A percentile compares a stretch with the other conserved stretches of the same genome.
Conservation (phyloP, 345 rosid genomes). For the Trapa bicornis region DNA sequence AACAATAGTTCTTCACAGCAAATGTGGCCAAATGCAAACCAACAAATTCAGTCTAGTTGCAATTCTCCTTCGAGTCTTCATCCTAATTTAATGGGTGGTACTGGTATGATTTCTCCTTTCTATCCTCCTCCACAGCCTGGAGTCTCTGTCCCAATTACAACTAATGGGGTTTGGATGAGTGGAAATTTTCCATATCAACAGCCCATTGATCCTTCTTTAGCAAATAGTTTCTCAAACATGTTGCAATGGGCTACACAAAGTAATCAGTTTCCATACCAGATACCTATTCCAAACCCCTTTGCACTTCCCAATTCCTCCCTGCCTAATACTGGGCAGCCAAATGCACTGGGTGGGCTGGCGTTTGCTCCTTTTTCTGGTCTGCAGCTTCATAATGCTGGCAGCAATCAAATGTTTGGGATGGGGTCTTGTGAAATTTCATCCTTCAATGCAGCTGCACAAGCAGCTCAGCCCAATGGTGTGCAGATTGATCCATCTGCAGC, state of each 20-base stretch:
- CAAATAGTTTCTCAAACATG: slow-evolving; percentile 31
- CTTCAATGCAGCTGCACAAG: slow-evolving; percentile 6
- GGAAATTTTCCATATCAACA: slow-evolving; percentile 21
- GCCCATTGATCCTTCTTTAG: slow-evolving; percentile 16
- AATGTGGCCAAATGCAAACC: slow-evolving; percentile 14
- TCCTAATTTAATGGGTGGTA: slow-evolving; percentile 21
- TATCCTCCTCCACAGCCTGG: slow-evolving; percentile 23
- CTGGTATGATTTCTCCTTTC: slow-evolving; percentile 22
- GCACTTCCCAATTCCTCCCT: slow-evolving; percentile 21
- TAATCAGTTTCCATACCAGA: slow-evolving; percentile 31
- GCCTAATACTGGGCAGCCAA: slow-evolving; percentile 32
- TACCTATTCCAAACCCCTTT: slow-evolving; percentile 25
- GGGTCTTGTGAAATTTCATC: slow-evolving; percentile 10
- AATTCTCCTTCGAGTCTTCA: slow-evolving; percentile 16
- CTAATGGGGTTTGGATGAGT: slow-evolving; percentile 27
- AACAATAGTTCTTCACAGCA: slow-evolving; percentile 20
- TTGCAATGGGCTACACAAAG: slow-evolving; percentile 36
- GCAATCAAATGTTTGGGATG: slow-evolving; percentile 31
- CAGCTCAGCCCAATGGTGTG: not conserved
- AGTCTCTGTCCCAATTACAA: slow-evolving; percentile 14
- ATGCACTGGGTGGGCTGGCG: slow-evolving; percentile 26
- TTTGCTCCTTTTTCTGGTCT: slow-evolving; percentile 38
- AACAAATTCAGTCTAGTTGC: slow-evolving; percentile 13
- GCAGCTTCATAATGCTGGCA: slow-evolving; percentile 37
- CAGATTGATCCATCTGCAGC: slow-evolving; percentile 3